Conservation (phyloP, 2,329 filamentous ascomycete species). For the Pseudogymnoascus sp. region DNA sequence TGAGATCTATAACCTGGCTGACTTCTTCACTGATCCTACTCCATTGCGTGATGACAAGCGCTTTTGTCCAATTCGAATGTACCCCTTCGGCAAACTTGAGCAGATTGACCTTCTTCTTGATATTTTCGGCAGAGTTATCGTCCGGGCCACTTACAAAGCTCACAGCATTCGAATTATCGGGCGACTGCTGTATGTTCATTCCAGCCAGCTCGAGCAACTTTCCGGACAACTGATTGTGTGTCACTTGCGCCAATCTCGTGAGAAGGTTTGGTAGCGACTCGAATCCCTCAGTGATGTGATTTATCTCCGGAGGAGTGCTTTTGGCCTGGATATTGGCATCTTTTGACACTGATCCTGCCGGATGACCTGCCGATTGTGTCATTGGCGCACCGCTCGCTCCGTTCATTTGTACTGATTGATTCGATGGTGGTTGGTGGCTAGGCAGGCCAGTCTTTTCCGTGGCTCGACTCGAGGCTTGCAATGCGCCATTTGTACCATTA, state of each 20-base stretch:
- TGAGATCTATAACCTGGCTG: slow-evolving; percentile 81
- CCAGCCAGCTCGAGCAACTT: slow-evolving; percentile 64
- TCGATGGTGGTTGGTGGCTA: slow-evolving; percentile 20
- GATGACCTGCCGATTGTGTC: slow-evolving; percentile 15
- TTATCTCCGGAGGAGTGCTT: slow-evolving; percentile 53
- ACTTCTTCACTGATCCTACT: slow-evolving; percentile 71
- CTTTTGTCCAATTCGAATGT: slow-evolving; percentile 86
- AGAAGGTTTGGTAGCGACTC: slow-evolving; percentile 70
- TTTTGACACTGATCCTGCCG: slow-evolving; percentile 18
- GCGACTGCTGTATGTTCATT: slow-evolving; percentile 51
- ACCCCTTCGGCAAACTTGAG: slow-evolving; percentile 72
- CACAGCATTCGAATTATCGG: slow-evolving; percentile 45
- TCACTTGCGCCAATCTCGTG: slow-evolving; percentile 71
- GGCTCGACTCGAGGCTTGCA: slow-evolving; percentile 22
- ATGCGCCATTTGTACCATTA: slow-evolving; percentile 39
- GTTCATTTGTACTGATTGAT: slow-evolving; percentile 28
- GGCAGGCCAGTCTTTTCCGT: slow-evolving; percentile 17
- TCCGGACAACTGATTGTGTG: slow-evolving; percentile 69
- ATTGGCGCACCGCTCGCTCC: slow-evolving; percentile 14
- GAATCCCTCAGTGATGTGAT: slow-evolving; percentile 69
- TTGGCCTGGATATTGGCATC: slow-evolving; percentile 40
- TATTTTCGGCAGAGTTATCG: slow-evolving; percentile 57
- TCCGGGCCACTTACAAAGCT: slow-evolving; percentile 36
- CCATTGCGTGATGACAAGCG: slow-evolving; percentile 87
- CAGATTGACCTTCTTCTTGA: slow-evolving; percentile 68